phyloP scores from a whole-genome alignment of 2,329 filamentous ascomycete species.

The Arthrobotrys sinensis region DNA sequence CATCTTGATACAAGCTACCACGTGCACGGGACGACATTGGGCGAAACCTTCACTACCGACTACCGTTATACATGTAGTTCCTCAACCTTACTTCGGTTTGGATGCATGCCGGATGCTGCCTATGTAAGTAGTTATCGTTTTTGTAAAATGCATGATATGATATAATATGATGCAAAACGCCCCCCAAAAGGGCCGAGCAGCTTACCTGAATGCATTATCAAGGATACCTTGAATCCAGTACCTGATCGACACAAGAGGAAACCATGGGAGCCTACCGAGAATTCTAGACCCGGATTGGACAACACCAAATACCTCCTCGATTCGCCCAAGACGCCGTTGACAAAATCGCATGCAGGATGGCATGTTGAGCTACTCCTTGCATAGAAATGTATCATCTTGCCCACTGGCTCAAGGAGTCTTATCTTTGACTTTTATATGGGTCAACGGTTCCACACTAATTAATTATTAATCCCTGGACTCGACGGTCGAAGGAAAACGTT shows the following conservation, averaged over 20 bases:
- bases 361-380: slow-evolving; percentile 14
- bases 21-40: background rate
- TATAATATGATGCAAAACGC: too few relatives aligned
- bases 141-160: background rate
- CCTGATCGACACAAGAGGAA: slow-evolving; percentile 39
- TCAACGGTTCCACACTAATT: slow-evolving; percentile 2
- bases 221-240: slow-evolving; percentile 22
- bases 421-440: background rate
- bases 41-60: background rate
- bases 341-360: slow-evolving; percentile 22
- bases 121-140: background rate
- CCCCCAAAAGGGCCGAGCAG: background rate
- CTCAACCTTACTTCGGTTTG: background rate
- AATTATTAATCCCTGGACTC: background rate
- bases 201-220: slow-evolving; percentile 12
- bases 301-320: background rate
- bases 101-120: background rate
- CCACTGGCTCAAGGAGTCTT: background rate
- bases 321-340: background rate
- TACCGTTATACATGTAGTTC: background rate
- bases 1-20: background rate
- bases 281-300: slow-evolving; percentile 2
- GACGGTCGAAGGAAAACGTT: background rate
- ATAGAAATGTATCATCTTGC: slow-evolving; percentile 13
- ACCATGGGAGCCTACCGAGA: slow-evolving; percentile 10